These are phyloP conservation scores for Kalmusia sp. DNA, from an alignment of 2,329 filamentous ascomycete species.

Conservation along the genomic window DNA sequence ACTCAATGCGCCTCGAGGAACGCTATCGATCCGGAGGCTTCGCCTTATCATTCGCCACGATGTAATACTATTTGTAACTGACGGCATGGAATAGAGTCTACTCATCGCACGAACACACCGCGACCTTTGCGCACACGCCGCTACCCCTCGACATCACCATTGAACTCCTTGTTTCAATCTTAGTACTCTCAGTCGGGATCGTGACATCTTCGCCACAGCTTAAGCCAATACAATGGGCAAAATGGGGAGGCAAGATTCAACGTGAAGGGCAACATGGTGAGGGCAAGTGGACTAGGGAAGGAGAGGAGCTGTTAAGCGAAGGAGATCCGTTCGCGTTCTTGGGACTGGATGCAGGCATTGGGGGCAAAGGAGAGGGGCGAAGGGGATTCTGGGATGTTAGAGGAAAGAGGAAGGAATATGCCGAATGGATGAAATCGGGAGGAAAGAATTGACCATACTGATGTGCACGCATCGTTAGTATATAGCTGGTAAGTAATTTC, in stretches of 20 bases:
- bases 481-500: background rate
- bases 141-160: constrained; percentile 87
- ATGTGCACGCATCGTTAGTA: too few relatives aligned
- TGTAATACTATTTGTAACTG: constrained; percentile 15
- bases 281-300: constrained; percentile 63
- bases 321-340: constrained; percentile 82
- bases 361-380: constrained; percentile 73
- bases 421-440: constrained; percentile 68
- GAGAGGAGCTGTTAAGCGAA: constrained; percentile 68
- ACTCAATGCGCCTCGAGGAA: constrained; percentile 1
- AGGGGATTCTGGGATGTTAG: constrained; percentile 89
- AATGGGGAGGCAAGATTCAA: constrained; percentile 86
- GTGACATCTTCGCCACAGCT: constrained; percentile 79
- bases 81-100: constrained; percentile 73
- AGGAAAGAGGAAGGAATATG: constrained; percentile 81
- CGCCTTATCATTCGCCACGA: constrained; percentile 13
- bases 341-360: constrained; percentile 54
- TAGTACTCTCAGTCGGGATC: constrained; percentile 83
- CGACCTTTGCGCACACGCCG: constrained; percentile 63
- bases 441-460: background rate
- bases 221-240: constrained; percentile 83
- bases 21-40: constrained; percentile 7
- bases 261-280: constrained; percentile 71
- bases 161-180: constrained; percentile 81
- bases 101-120: constrained; percentile 90